Conservation (phyloP, 1,284 basidiomycete species). For the Anthracocystis walkeri region DNA sequence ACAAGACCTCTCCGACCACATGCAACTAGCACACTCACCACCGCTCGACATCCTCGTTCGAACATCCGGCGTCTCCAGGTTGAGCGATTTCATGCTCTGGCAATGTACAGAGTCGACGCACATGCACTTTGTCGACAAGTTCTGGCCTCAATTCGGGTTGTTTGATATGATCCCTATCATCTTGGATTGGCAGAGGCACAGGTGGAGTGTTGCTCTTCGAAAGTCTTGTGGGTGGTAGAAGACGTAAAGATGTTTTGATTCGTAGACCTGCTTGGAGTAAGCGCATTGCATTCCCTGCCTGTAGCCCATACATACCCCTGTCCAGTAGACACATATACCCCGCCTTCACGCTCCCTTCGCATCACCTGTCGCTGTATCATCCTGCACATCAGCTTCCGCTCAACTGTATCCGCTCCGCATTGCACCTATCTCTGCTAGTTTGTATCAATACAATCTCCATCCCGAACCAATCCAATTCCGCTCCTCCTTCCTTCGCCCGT, state of each 20-base stretch:
- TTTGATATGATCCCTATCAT: slow-evolving; percentile 86
- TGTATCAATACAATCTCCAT: no score
- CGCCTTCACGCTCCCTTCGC: no score
- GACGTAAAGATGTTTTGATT: neutral
- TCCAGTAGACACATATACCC: no score
- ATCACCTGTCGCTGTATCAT: no score
- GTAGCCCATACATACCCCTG: no score
- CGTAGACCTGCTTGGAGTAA: neutral
- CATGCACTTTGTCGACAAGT: slow-evolving; percentile 88
- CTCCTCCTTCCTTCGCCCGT: neutral
- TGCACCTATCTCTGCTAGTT: no score
- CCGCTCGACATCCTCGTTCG: slow-evolving; percentile 91
- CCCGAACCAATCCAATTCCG: no score
- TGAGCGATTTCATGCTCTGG: slow-evolving; percentile 95
- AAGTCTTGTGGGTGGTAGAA: slow-evolving; percentile 36
- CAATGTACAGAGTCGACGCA: slow-evolving; percentile 85
- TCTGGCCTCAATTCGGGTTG: slow-evolving; percentile 95
- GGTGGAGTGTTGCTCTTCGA: slow-evolving; percentile 25
- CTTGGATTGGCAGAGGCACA: slow-evolving; percentile 80
- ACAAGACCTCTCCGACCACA: slow-evolving; percentile 28
- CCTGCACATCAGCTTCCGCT: no score
- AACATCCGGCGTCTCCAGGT: slow-evolving; percentile 88
- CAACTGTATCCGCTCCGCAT: no score
- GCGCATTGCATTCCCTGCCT: no score
- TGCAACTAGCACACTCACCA: slow-evolving; percentile 76